Percentiles rank a stretch among this genome's conserved stretches.
Conservation (phyloP, 2,329 filamentous ascomycete species). For the Paracamarosporium sp. region DNA sequence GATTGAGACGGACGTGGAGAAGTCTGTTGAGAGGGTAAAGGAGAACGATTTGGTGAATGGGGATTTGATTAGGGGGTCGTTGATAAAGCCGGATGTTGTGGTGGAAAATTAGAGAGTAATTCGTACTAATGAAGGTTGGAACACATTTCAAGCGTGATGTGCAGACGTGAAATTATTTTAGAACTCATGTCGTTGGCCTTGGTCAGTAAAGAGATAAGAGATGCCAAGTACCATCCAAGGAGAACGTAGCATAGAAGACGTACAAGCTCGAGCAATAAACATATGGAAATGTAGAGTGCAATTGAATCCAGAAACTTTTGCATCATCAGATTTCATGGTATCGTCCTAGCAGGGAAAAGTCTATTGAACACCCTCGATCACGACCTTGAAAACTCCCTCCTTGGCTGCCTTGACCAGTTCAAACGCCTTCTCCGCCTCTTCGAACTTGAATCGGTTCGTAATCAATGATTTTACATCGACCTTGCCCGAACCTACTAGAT, state of each 20-base stretch:
- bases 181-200: too few relatives aligned
- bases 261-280: too few relatives aligned
- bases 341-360: not conserved
- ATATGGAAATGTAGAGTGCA: too few relatives aligned
- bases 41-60: constrained; percentile 9
- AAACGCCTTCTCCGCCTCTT: constrained; percentile 58
- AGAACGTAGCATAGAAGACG: too few relatives aligned
- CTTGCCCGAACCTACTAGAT: constrained; percentile 59
- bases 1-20: constrained; percentile 1
- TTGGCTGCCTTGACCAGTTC: constrained; percentile 49
- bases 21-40: not conserved
- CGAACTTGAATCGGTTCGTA: constrained; percentile 52
- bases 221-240: not conserved
- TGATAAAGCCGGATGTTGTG: constrained; percentile 5
- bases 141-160: too few relatives aligned
- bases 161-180: too few relatives aligned
- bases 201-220: not conserved
- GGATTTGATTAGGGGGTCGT: not conserved
- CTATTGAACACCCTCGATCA: constrained; percentile 58
- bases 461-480: constrained; percentile 51
- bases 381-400: constrained; percentile 52
- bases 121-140: not conserved
- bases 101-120: constrained; percentile 1
- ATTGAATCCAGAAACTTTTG: too few relatives aligned
- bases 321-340: not conserved